Conservation (phyloP, 345 rosid genomes). For the Turritis glabra region DNA sequence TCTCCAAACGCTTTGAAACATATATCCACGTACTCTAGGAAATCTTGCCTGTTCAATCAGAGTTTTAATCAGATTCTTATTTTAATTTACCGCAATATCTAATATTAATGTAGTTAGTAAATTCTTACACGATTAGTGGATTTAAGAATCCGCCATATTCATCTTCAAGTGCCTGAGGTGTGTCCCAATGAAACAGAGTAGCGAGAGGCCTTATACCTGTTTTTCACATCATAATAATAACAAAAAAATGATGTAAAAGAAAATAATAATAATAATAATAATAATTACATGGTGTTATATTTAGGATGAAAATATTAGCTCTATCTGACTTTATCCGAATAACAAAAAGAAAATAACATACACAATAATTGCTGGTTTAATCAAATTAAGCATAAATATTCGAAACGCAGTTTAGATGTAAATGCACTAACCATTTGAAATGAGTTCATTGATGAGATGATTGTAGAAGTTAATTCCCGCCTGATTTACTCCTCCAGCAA, state of each 20-base stretch:
- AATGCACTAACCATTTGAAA: constrained; percentile 25
- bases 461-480: constrained; percentile 42
- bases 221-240: neutral
- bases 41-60: constrained; percentile 29
- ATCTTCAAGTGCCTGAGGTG: constrained; percentile 46
- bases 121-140: constrained; percentile 36
- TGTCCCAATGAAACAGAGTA: constrained; percentile 52
- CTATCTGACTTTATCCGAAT: no score
- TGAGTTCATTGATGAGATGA: constrained; percentile 44
- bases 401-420: neutral
- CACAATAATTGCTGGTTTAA: no score
- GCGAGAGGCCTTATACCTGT: constrained; percentile 41
- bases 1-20: constrained; percentile 36
- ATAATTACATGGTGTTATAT: neutral
- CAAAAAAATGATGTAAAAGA: no score
- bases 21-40: constrained; percentile 11
- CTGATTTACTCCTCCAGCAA: constrained; percentile 37
- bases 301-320: neutral
- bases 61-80: neutral
- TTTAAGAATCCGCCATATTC: constrained; percentile 48
- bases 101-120: constrained; percentile 15
- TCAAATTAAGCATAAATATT: neutral
- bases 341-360: no score
- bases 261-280: no score
- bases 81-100: constrained; percentile 27